Base-by-base conservation (phyloP, 164 flowering plant genomes). In the Umbellularia californica region DNA sequence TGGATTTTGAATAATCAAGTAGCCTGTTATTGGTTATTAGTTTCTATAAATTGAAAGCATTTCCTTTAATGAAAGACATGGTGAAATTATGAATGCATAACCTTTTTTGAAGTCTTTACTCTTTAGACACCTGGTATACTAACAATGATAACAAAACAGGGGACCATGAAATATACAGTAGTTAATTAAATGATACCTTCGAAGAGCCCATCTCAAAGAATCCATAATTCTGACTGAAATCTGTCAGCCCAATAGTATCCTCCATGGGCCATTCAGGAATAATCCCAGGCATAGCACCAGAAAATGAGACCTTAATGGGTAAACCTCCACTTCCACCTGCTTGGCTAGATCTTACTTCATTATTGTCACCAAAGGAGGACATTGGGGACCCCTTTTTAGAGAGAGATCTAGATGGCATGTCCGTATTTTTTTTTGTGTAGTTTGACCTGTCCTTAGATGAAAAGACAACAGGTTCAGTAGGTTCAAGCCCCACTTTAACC, bases 401-500 rank as follows among this genome's bases (percentile, higher is more conserved):
- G 41, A 63, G 9, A 4, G 28, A 24, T 55, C 55, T 33, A 14
- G 28, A 47, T 12, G 70, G 33, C 2, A 35, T 13, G 30, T 23
- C 72, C 5, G 65, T 24, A 55, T 20, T 33, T 68, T 28, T 28
- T 33, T 75, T 30, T 23, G 50, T 69, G 25, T 35, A 75, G 19
- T 30, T 51, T 7, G 68, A 12, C 50, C 20, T 33, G 47, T 81
- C 77, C 41, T 69, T 50, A 0, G 87, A 80, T 35, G 87, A 77
- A 15, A 90, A 78, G 13, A 81, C 76, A 73, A 82, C 85, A 28
- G 81, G 82, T 30, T 82, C 87, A 1, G 86, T 68, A 23, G 89
- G 70, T 73, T 95, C 97, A 63, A 87, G 92, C 30, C 91, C 96
- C 66, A 95, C 97, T 83, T 87, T 89, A 35, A 93, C 96, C 70